phyloP scores from a whole-genome alignment of 2,329 filamentous ascomycete genomes.

The Neonectria magnoliae region DNA sequence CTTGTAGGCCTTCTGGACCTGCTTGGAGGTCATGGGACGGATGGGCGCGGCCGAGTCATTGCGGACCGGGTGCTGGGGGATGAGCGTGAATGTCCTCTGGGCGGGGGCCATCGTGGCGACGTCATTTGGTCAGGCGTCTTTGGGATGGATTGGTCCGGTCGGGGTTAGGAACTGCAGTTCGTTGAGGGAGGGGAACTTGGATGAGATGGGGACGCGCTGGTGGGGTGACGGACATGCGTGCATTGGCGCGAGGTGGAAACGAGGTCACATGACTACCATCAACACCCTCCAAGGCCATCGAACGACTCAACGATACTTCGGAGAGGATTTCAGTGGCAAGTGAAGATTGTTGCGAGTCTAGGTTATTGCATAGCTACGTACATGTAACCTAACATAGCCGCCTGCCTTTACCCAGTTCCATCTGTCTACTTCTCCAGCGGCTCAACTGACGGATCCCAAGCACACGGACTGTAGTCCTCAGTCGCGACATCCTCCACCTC shows the following conservation, averaged over 20 bases:
- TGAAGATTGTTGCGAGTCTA: not conserved
- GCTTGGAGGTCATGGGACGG: slow-evolving; percentile 55
- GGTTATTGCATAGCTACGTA: too few relatives aligned
- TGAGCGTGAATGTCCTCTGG: slow-evolving; percentile 58
- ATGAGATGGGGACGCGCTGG: slow-evolving; percentile 12
- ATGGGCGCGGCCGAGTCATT: slow-evolving; percentile 29
- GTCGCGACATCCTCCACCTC: slow-evolving; percentile 63
- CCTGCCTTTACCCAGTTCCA: too few relatives aligned
- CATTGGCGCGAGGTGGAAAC: slow-evolving; percentile 39
- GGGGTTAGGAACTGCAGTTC: not conserved
- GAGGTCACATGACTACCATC: slow-evolving; percentile 38
- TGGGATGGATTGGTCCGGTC: not conserved
- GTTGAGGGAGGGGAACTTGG: slow-evolving; percentile 1
- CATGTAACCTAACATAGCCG: too few relatives aligned
- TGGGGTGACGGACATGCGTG: slow-evolving; percentile 23
- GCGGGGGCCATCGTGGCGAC: slow-evolving; percentile 44
- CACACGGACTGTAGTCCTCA: slow-evolving; percentile 62
- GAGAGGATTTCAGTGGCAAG: too few relatives aligned
- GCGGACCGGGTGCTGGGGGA: slow-evolving; percentile 47
- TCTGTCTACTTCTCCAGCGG: slow-evolving; percentile 52
- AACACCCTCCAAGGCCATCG: slow-evolving; percentile 5
- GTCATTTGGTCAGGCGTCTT: slow-evolving; percentile 29
- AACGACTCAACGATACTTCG: too few relatives aligned
- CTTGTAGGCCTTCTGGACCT: slow-evolving; percentile 52
- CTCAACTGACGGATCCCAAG: slow-evolving; percentile 65